These are phyloP conservation scores for Phoma sp. DNA, from an alignment of 2,329 filamentous ascomycete genomes.

Conservation along the genomic window DNA sequence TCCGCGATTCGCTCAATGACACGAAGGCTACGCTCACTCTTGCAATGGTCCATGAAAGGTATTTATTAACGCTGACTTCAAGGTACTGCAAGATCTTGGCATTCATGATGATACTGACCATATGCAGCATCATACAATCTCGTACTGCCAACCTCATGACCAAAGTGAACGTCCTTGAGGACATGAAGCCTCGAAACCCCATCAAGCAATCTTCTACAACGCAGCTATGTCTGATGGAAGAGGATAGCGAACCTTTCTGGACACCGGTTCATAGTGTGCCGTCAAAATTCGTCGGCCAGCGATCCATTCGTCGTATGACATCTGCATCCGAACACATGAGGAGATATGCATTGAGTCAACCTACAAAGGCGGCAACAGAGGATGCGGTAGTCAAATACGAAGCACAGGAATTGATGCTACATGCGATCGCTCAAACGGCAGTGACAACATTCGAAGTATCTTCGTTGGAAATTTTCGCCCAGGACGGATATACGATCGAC, in stretches of 20 bases:
- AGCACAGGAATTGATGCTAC: conserved; percentile 17
- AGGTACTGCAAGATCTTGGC: not conserved
- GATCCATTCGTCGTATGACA: not conserved
- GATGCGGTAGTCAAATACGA: not conserved
- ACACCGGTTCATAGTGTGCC: not conserved
- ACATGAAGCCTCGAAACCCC: not conserved
- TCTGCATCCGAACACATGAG: not conserved
- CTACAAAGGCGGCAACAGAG: not conserved
- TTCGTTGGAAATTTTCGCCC: conserved; percentile 20
- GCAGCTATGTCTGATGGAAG: no score
- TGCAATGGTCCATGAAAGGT: conserved; percentile 21
- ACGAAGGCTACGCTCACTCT: conserved; percentile 19
- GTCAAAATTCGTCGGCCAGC: not conserved
- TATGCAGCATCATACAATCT: not conserved
- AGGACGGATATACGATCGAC: conserved; percentile 21
- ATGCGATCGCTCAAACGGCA: conserved; percentile 15
- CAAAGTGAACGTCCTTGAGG: not conserved
- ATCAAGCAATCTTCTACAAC: not conserved
- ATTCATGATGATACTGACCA: not conserved
- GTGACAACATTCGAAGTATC: conserved; percentile 15
- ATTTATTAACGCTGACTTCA: not conserved
- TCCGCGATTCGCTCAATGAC: conserved; percentile 17
- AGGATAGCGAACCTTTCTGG: not conserved
- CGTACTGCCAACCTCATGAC: not conserved
- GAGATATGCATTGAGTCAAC: not conserved